phyloP scores from a whole-genome alignment of 2,329 filamentous ascomycete genomes.

The Didymella exigua region DNA sequence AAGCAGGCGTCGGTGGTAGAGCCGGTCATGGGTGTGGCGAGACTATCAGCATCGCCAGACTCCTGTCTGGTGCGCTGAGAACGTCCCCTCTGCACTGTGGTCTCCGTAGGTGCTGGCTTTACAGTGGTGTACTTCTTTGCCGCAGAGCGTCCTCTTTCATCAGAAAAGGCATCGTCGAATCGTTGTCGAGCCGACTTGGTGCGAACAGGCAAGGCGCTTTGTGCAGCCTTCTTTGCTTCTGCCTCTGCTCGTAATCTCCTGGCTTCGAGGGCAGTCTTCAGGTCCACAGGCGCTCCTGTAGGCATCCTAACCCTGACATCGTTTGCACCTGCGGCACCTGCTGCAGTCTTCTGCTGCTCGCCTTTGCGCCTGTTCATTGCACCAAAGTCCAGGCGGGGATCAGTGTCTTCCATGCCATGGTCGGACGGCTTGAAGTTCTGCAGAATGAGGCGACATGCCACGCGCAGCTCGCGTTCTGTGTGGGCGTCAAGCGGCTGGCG shows the following conservation, averaged over 20 bases:
- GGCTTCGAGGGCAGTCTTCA: constrained; percentile 34
- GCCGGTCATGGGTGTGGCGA: constrained; percentile 51
- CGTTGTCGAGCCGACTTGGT: constrained; percentile 45
- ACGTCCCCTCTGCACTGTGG: constrained; percentile 13
- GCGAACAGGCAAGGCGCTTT: constrained; percentile 31
- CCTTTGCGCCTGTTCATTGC: constrained; percentile 26
- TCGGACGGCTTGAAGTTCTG: constrained; percentile 50
- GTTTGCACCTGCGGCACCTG: constrained; percentile 12
- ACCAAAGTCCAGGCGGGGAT: constrained; percentile 46
- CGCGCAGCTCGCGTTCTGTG: constrained; percentile 53
- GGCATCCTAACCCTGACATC: constrained; percentile 36
- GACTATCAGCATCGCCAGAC: constrained; percentile 39
- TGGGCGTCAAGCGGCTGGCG: constrained; percentile 51
- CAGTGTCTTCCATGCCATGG: constrained; percentile 43
- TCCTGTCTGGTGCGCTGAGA: constrained; percentile 12
- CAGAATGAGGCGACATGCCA: constrained; percentile 54
- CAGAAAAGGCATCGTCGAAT: constrained; percentile 27
- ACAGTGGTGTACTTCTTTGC: constrained; percentile 21
- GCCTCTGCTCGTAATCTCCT: constrained; percentile 33
- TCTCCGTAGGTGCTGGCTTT: constrained; percentile 27
- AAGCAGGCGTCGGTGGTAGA: constrained; percentile 49
- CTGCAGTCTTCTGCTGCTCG: constrained; percentile 24
- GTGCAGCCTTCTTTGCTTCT: constrained; percentile 22
- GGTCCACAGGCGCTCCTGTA: constrained; percentile 39
- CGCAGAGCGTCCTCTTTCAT: constrained; percentile 33